Evolutionary conservation across 345 rosid genomes (phyloP).

Genomic region (Heritiera fomes): DNA sequence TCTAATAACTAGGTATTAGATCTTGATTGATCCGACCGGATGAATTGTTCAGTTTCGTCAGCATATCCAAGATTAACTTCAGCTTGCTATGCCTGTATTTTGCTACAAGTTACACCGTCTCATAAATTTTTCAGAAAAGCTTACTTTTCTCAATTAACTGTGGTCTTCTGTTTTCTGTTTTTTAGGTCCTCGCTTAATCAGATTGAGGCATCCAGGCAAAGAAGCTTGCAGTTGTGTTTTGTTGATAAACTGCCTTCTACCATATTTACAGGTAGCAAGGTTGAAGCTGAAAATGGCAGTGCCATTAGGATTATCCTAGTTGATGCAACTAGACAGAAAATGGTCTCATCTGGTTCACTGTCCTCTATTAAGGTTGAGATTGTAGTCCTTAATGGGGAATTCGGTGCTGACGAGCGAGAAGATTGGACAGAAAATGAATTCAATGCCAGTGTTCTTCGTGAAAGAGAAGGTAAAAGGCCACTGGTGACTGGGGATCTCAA

Average conservation of each 20-base stretch:
- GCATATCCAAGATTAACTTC: background rate
- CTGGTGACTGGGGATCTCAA: slow-evolving; percentile 61
- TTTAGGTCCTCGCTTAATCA: slow-evolving; percentile 35
- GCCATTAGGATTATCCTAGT: slow-evolving; percentile 46
- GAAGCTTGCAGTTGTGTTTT: slow-evolving; percentile 47
- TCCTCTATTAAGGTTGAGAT: slow-evolving; percentile 60
- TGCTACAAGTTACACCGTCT: background rate
- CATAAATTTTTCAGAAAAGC: background rate
- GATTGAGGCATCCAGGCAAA: slow-evolving; percentile 31
- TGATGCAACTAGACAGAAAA: slow-evolving; percentile 40
- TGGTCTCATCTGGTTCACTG: slow-evolving; percentile 43
- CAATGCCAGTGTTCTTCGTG: slow-evolving; percentile 42
- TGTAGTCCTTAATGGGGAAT: slow-evolving; percentile 64
- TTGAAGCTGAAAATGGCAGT: slow-evolving; percentile 48
- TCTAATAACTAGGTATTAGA: background rate
- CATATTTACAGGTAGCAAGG: slow-evolving; percentile 60
- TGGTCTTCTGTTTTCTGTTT: background rate
- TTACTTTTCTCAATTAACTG: background rate
- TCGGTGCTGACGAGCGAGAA: slow-evolving; percentile 45
- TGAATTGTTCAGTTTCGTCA: background rate
- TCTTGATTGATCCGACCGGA: background rate
- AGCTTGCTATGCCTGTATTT: background rate
- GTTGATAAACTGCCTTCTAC: slow-evolving; percentile 35
- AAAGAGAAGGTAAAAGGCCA: slow-evolving; percentile 73
- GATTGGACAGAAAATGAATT: slow-evolving; percentile 52